Conservation (phyloP, 192 early-diverging fungal genomes). For the Umbelopsis sp. region DNA sequence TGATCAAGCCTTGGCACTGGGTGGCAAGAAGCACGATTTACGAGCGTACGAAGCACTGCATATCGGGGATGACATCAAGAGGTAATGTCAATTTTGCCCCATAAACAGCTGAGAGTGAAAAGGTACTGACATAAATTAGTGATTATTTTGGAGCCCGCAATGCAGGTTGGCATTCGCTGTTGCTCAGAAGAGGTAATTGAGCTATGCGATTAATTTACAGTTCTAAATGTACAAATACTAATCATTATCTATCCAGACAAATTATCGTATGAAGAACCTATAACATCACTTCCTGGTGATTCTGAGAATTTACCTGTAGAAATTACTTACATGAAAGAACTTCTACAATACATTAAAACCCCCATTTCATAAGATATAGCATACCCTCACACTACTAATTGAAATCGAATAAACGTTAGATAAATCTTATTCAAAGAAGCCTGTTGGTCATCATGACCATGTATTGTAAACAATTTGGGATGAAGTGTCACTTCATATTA, state of each 20-base stretch:
- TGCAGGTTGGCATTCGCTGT: conserved; percentile 35
- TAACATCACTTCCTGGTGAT: neutral
- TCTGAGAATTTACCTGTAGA: conserved; percentile 9
- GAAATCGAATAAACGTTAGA: no score
- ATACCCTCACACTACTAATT: no score
- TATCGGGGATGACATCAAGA: conserved; percentile 59
- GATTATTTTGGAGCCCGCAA: conserved; percentile 33
- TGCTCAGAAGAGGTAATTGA: conserved; percentile 32
- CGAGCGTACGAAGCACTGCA: conserved; percentile 55
- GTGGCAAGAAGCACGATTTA: conserved; percentile 24
- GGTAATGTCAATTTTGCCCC: conserved; percentile 27
- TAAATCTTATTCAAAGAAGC: no score
- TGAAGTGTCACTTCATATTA: no score
- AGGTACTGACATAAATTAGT: neutral
- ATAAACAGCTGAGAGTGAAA: neutral
- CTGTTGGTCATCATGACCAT: no score
- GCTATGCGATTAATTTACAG: neutral
- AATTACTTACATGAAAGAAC: conserved; percentile 13
- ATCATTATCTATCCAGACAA: neutral
- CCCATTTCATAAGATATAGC: neutral
- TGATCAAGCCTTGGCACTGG: conserved; percentile 49
- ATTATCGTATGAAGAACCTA: conserved; percentile 35
- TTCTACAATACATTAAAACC: neutral
- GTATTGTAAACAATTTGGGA: no score
- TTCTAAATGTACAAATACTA: neutral